Percentiles rank a stretch among this genome's conserved stretches.
Evolutionary conservation across 495 filamentous ascomycete genomes (phyloP).

Genomic region (Usnea hakonensis): DNA sequence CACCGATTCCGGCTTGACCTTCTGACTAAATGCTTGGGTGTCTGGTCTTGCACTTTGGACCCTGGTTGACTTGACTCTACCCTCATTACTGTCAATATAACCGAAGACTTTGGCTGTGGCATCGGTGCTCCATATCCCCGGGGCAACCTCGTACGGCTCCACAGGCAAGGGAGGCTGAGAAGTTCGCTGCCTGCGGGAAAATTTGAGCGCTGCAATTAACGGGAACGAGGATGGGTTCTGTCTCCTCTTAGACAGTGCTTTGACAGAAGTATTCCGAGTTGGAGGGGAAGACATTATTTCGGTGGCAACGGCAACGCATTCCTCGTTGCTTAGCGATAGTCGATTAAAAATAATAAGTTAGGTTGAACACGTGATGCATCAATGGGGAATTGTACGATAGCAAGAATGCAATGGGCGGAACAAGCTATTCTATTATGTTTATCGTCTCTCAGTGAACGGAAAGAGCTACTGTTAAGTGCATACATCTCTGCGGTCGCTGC

Average conservation of each 20-base stretch:
- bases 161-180: neutral
- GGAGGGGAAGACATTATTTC: conserved; percentile 8
- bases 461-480: neutral
- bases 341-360: conserved; percentile 1
- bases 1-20: conserved; percentile 4
- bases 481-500: too few species aligned
- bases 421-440: neutral
- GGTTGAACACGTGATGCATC: neutral
- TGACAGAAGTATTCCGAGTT: conserved; percentile 6
- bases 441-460: neutral
- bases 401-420: neutral
- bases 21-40: neutral
- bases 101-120: conserved; percentile 16
- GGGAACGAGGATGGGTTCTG: conserved; percentile 7
- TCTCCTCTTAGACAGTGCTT: neutral
- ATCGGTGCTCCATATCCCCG: conserved; percentile 16
- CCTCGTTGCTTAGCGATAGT: conserved; percentile 10
- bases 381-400: neutral
- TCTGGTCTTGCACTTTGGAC: conserved; percentile 1
- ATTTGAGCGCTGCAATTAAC: conserved; percentile 9
- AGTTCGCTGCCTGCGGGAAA: conserved; percentile 5
- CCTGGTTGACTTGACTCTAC: neutral
- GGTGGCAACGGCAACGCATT: conserved; percentile 10
- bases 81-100: conserved; percentile 4
- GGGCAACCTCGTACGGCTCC: conserved; percentile 16